Evolutionary conservation across 2,329 filamentous ascomycete genomes (phyloP).

Genomic region (Exserohilum rostratum): DNA sequence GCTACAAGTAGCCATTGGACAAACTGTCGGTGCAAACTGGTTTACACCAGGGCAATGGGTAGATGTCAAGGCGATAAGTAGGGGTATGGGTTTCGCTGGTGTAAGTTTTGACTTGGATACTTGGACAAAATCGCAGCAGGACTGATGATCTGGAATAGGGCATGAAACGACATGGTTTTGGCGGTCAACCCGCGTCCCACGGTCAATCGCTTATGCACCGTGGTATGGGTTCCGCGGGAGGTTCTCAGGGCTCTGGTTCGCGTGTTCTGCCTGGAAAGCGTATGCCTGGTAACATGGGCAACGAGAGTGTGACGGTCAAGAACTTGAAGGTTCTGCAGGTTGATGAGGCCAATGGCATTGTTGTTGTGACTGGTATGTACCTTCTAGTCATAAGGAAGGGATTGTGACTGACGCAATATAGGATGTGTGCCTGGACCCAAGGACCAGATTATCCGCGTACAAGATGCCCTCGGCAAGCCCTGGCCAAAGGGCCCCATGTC

Average conservation of each 20-base stretch:
- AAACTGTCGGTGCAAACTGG: conserved; percentile 82
- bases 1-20: conserved; percentile 74
- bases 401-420: conserved; percentile 32
- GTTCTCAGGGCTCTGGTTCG: conserved; percentile 88
- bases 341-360: conserved; percentile 82
- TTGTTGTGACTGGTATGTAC: conserved; percentile 78
- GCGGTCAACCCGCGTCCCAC: conserved; percentile 88
- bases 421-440: conserved; percentile 84
- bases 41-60: conserved; percentile 90
- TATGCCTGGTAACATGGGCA: conserved; percentile 97
- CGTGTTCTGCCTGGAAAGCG: conserved; percentile 95
- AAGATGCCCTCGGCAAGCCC: conserved; percentile 89
- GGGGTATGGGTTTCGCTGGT: conserved; percentile 93
- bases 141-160: conserved; percentile 59
- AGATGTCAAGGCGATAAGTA: conserved; percentile 77
- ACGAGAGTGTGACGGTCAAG: conserved; percentile 84
- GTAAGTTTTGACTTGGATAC: conserved; percentile 44
- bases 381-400: background rate
- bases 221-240: conserved; percentile 87
- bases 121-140: too few species aligned
- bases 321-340: conserved; percentile 89
- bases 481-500: conserved; percentile 62
- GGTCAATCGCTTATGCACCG: conserved; percentile 95
- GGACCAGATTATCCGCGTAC: conserved; percentile 80
- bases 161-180: conserved; percentile 95